A percentile compares a stretch with the other conserved stretches of the same genome.
These are phyloP conservation scores for Murraya paniculata DNA, from an alignment of 345 rosid species.

Conservation along the genomic window DNA sequence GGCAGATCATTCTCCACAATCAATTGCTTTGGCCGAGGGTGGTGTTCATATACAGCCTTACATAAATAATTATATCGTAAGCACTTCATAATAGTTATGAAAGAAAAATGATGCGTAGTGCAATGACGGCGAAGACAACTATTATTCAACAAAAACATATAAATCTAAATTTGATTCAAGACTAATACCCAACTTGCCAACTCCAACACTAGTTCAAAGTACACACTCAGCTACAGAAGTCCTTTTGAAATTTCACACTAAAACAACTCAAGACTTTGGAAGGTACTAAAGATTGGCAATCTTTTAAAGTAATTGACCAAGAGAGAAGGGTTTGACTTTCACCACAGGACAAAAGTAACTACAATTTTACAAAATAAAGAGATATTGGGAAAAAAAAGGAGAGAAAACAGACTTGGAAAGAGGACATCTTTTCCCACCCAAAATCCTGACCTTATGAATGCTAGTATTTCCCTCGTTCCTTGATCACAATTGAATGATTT, in stretches of 20 bases:
- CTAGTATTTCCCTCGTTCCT: not conserved
- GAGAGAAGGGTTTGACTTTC: not conserved
- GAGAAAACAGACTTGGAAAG: not conserved
- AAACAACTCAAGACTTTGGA: not conserved
- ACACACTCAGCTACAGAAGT: not conserved
- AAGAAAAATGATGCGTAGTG: not conserved
- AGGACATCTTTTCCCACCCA: not conserved
- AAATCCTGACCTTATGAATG: not conserved
- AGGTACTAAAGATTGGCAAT: not conserved
- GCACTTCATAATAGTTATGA: not conserved
- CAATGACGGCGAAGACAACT: not conserved
- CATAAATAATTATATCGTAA: not conserved
- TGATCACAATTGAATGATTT: not conserved
- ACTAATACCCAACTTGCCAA: not conserved
- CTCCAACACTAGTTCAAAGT: not conserved
- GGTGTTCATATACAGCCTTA: conserved; percentile 98
- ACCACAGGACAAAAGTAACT: too few species aligned
- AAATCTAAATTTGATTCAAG: not conserved
- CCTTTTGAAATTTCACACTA: not conserved
- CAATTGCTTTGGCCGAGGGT: conserved; percentile 93
- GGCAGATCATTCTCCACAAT: conserved; percentile 95
- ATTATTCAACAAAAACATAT: not conserved
- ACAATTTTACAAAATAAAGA: too few species aligned
- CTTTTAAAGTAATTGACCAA: not conserved
- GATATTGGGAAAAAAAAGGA: too few species aligned